Evolutionary conservation across 1,284 basidiomycete genomes (phyloP).

Genomic region (Inonotus obliquus): DNA sequence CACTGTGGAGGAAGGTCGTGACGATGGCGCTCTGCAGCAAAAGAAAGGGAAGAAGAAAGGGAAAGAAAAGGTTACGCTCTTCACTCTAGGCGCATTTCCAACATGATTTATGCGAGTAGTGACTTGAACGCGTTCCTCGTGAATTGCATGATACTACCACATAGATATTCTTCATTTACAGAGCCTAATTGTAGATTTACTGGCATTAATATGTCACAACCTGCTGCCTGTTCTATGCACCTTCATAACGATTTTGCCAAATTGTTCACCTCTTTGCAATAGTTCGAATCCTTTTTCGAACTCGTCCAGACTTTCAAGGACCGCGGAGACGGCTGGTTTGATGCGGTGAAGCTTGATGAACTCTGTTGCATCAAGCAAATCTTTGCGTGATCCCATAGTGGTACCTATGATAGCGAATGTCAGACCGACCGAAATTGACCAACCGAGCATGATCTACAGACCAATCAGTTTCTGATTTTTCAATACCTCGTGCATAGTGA

Average conservation of each 20-base stretch:
- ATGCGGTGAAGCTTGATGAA: slow-evolving; percentile 70
- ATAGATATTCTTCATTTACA: not conserved
- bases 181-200: not conserved
- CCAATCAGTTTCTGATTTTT: slow-evolving; percentile 74
- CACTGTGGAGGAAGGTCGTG: slow-evolving; percentile 20
- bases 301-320: slow-evolving; percentile 64
- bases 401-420: slow-evolving; percentile 43
- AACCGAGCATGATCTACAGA: slow-evolving; percentile 28
- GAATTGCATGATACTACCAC: not conserved
- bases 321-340: slow-evolving; percentile 69
- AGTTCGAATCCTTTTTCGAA: slow-evolving; percentile 71
- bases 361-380: slow-evolving; percentile 66
- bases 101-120: slow-evolving; percentile 3
- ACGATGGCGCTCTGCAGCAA: slow-evolving; percentile 11
- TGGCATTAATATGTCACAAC: not conserved
- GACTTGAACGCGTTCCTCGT: not conserved
- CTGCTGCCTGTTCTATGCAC: slow-evolving; percentile 25
- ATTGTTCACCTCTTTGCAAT: slow-evolving; percentile 57
- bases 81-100: slow-evolving; percentile 39
- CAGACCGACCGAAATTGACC: not conserved
- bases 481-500: slow-evolving; percentile 81
- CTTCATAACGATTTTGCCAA: slow-evolving; percentile 71
- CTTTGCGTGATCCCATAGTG: slow-evolving; percentile 81
- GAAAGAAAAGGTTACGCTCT: slow-evolving; percentile 81
- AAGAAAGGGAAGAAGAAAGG: slow-evolving; percentile 67